phyloP scores from a whole-genome alignment of 164 flowering plant genomes.

The Annona cherimola region DNA sequence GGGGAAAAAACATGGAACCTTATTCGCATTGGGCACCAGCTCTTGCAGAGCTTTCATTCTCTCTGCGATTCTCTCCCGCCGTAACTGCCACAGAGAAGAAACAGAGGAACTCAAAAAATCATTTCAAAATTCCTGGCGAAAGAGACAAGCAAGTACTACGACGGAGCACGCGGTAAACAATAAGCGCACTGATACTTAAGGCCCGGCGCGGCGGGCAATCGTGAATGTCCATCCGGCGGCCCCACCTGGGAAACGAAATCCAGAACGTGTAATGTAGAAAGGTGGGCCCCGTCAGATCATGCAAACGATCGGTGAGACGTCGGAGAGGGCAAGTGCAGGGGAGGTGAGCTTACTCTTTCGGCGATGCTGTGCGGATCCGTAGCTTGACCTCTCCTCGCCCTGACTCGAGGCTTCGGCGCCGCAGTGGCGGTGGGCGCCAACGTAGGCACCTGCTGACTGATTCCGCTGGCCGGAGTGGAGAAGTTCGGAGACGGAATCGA shows the following conservation, averaged over 20 bases:
- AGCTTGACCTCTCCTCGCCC: conserved; percentile 97
- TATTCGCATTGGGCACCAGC: conserved; percentile 96
- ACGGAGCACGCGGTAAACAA: background rate
- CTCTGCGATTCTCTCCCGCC: conserved; percentile 97
- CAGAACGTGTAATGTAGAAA: background rate
- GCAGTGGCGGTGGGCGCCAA: conserved; percentile 35
- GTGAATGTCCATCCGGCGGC: background rate
- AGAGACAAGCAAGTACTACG: background rate
- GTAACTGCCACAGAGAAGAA: conserved; percentile 46
- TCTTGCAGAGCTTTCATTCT: conserved; percentile 96
- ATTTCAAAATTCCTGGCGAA: background rate
- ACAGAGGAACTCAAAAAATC: conserved; percentile 1
- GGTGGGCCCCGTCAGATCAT: background rate
- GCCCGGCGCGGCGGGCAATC: background rate
- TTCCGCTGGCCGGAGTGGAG: conserved; percentile 33
- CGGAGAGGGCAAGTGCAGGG: no score
- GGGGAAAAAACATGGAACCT: conserved; percentile 42
- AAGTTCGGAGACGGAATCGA: conserved; percentile 37
- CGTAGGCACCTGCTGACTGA: conserved; percentile 36
- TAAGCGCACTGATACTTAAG: background rate
- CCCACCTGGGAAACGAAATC: background rate
- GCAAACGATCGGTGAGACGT: background rate
- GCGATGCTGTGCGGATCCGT: conserved; percentile 99
- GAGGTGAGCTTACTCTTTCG: conserved; percentile 58
- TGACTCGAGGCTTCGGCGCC: conserved; percentile 61